Evolutionary conservation across 2,329 filamentous ascomycete species (phyloP).

Genomic region (Passalora sequoiae): DNA sequence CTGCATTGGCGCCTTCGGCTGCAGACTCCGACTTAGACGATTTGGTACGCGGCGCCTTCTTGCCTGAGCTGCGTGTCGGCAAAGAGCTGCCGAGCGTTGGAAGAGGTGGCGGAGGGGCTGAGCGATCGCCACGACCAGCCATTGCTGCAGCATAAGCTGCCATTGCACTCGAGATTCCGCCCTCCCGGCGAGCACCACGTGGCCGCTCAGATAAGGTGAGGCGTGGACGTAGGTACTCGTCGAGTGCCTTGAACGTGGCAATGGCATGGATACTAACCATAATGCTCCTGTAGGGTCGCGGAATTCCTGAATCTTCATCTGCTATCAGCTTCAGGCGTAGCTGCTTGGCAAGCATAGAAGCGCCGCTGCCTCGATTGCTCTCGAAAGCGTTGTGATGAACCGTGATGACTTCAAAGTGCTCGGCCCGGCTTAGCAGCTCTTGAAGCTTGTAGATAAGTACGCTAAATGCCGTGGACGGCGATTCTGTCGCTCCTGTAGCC

Average conservation of each 20-base stretch:
- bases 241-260: slow-evolving; percentile 91
- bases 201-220: slow-evolving; percentile 76
- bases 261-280: slow-evolving; percentile 99
- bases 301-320: slow-evolving; percentile 86
- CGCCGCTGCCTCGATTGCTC: slow-evolving; percentile 80
- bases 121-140: slow-evolving; percentile 48
- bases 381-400: slow-evolving; percentile 91
- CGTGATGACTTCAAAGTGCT: slow-evolving; percentile 96
- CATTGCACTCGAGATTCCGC: slow-evolving; percentile 63
- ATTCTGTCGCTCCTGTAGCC: slow-evolving; percentile 60
- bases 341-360: slow-evolving; percentile 95
- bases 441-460: slow-evolving; percentile 90
- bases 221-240: slow-evolving; percentile 88
- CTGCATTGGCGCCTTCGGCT: slow-evolving; percentile 15
- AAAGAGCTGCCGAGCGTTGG: slow-evolving; percentile 31
- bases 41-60: slow-evolving; percentile 23
- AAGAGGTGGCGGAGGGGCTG: slow-evolving; percentile 31
- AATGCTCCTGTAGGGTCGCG: slow-evolving; percentile 79
- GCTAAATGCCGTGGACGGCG: slow-evolving; percentile 78
- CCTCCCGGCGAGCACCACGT: slow-evolving; percentile 50
- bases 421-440: slow-evolving; percentile 89
- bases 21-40: slow-evolving; percentile 23
- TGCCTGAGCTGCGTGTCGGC: slow-evolving; percentile 23
- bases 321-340: slow-evolving; percentile 83
- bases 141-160: slow-evolving; percentile 72